Evolutionary conservation across 768 basidiomycete species (phyloP).

Genomic region (Hydnomerulius pinastri): DNA sequence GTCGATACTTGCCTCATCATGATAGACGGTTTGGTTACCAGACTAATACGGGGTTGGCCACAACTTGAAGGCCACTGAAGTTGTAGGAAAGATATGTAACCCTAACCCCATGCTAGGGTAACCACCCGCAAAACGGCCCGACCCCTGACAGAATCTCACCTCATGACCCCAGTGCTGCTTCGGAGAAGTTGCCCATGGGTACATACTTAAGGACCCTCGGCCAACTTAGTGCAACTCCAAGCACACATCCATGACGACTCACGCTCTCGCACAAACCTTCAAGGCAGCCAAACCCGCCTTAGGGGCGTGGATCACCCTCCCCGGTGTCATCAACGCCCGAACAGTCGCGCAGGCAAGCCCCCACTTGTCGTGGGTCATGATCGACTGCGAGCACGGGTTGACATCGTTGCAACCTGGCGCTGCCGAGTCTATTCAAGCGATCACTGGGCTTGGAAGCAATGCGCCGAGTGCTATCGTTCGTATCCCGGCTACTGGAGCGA

Average conservation of each 20-base stretch:
- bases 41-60: too few species aligned
- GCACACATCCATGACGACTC: slow-evolving; percentile 45
- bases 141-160: not conserved
- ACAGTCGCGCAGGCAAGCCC: slow-evolving; percentile 56
- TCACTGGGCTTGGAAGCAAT: slow-evolving; percentile 44
- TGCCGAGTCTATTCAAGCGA: slow-evolving; percentile 55
- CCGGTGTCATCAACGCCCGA: slow-evolving; percentile 59
- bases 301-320: slow-evolving; percentile 65
- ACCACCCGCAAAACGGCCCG: slow-evolving; percentile 1
- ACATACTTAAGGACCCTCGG: slow-evolving; percentile 8
- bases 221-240: not conserved
- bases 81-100: not conserved
- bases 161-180: slow-evolving; percentile 11
- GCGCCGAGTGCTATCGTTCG: slow-evolving; percentile 60
- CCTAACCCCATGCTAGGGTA: slow-evolving; percentile 4
- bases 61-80: too few species aligned
- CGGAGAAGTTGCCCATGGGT: not conserved
- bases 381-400: slow-evolving; percentile 73
- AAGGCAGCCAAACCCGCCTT: slow-evolving; percentile 61
- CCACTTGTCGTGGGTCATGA: slow-evolving; percentile 60
- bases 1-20: too few species aligned
- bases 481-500: slow-evolving; percentile 63
- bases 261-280: slow-evolving; percentile 55
- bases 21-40: too few species aligned
- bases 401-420: slow-evolving; percentile 56